Base-by-base conservation (phyloP, 108 stramenopile species). In the Skeletonema marinoi region DNA sequence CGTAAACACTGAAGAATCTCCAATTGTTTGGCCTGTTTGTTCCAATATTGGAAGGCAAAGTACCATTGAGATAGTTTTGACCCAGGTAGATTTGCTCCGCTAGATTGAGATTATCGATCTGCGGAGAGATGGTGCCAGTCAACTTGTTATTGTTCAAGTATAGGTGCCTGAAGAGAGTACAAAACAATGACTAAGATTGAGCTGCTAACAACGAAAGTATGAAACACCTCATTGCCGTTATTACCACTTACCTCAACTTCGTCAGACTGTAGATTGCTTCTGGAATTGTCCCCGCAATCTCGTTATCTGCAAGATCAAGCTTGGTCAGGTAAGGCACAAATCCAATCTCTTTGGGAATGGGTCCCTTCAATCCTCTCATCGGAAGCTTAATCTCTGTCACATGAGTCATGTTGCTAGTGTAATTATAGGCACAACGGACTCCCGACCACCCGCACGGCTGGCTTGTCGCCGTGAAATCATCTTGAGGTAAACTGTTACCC, bases 291-390 rank as follows among this genome's bases (percentile, higher is more conserved):
- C 92, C 93, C 10, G 32, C 32, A 14, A 96, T 84, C 51, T 85
- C 81, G 68, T 96, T 96, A 17, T 86, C 75, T 14, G 92, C 79
- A 75, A 93, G 62, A 68, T 89, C 87, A 30, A 95, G 73, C 50
- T 78, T 68, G 10, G 65, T 75, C 58, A 93, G 42, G 12, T 78
- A 68, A 4, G 80, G 71, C 38, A 90, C 64, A 21, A 79, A 78
- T 30, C 86, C 83, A 60, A 94, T 73, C 65, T 82, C 81, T 61
- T 75, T 76, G 25, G 93, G 90, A 65, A 93, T 73, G 0, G 75
- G 69, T 21, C 90, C 93, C 31, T 81, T 85, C 51, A 91, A 56
- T 0, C 68, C 69, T 36, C 65, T 83, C 14, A 54, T 59, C 3
- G 75, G 46, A 8, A 82, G 56, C 12, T 54, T 35, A 21, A 82